Evolutionary conservation across 495 filamentous ascomycete species (phyloP), one percentile per base, ranked within the genome.

Genomic region (Tuber calosporum): DNA sequence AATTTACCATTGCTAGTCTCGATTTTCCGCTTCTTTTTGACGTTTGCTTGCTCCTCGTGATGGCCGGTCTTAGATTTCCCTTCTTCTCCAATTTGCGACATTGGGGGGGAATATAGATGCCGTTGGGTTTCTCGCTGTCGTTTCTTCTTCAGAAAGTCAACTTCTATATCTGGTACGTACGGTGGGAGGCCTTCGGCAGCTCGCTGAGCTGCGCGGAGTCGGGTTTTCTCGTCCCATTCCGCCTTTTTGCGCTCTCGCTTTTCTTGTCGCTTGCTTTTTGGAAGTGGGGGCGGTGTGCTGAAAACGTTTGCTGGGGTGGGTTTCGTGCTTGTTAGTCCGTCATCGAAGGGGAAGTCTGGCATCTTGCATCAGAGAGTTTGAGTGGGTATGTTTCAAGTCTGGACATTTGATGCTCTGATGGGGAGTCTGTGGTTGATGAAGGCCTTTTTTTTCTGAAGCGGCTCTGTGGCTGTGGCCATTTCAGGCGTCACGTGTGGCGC

Each of bases 191-290:
- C 53, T 30, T 62, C 53, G 53, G n/a, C 11, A 15, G 42, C 26
- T 26, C 71, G 70, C 66, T 78, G 74, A 7, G 58, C 62, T 22
- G 73, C 71, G 42, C 76, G 76, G 1, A 41, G 19, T 22, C 41
- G 70, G 26, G 66, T 77, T 34, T 71, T 78, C 36, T 39, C 68
- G 34, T 78, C 75, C 75, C 76, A 78, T 74, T 78, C 71, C n/a
- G 22, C 42, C n/a, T 70, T 78, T n/a, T 74, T 78, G 34, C 75
- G 76, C 68, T 78, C 74, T n/a, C 62, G 73, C 58, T 41, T 78
- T 34, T 67, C 67, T 34, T 77, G 76, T 4, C 70, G 48, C 17
- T 78, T 77, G 34, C 76, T 78, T 38, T 71, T 77, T 19, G 42
- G 37, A 7, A 41, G n/a, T 43, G 40, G 69, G 19, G 30, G 36